A percentile compares a stretch with the other conserved stretches of the same genome.
Conservation (phyloP, 805 yeast genomes). For the Kodamaea lidongshanica region DNA sequence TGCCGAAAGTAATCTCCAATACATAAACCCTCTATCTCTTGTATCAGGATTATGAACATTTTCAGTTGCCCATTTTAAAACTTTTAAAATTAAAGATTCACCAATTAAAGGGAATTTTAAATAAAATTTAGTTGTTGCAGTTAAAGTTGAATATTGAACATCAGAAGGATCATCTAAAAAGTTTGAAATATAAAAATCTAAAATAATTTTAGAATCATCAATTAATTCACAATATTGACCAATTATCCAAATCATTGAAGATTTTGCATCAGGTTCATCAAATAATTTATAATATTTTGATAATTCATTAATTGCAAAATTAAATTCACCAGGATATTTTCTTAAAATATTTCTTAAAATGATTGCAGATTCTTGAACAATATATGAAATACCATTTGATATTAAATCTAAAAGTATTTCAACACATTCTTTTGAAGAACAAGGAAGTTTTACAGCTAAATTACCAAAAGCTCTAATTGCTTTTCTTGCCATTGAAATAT, state of each 20-base stretch:
- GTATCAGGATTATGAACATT: constrained; percentile 76
- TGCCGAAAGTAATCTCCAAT: constrained; percentile 70
- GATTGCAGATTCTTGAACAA: constrained; percentile 73
- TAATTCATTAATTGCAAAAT: constrained; percentile 24
- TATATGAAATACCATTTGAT: constrained; percentile 60
- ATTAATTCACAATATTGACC: constrained; percentile 61
- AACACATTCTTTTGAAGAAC: constrained; percentile 59
- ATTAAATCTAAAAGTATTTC: constrained; percentile 53
- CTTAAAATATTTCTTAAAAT: constrained; percentile 74
- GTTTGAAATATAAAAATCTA: constrained; percentile 34
- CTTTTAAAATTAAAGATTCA: constrained; percentile 50
- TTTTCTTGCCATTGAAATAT: constrained; percentile 77
- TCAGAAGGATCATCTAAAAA: constrained; percentile 63
- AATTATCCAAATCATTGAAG: constrained; percentile 76
- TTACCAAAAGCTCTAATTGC: constrained; percentile 89
- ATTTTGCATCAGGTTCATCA: constrained; percentile 71
- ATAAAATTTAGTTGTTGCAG: constrained; percentile 69
- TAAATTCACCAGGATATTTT: constrained; percentile 59
- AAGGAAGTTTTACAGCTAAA: constrained; percentile 68
- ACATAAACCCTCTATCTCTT: constrained; percentile 77
- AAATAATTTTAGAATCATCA: constrained; percentile 36
- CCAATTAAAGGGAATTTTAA: constrained; percentile 49
- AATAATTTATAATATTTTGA: constrained; percentile 37
- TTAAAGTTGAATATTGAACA: constrained; percentile 67
- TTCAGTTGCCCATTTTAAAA: constrained; percentile 66